Base-by-base conservation (phyloP, 1,284 basidiomycete species). In the Ustilago loliicola region DNA sequence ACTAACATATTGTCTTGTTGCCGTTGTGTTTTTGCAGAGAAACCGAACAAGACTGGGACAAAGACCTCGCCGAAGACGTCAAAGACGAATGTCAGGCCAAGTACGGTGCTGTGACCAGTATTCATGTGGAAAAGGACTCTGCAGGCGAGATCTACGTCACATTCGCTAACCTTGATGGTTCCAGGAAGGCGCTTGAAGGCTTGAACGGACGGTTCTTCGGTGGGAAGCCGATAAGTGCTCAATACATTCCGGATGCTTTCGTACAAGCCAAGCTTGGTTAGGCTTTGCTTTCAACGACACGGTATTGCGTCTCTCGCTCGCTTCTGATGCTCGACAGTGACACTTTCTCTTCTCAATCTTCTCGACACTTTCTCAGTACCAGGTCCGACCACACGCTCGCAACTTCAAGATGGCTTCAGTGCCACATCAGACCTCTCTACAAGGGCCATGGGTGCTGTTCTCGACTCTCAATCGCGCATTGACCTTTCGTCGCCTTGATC, bases 21-120 rank as follows among this genome's bases (percentile, higher is more conserved):
- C 17, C 7, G 9, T 8, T 40, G 15, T 40, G 27, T 23, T n/a
- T 15, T 25, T 54, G 23, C 62, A 74, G 74, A 87, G 97, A 99
- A 89, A 96, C 94, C 23, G 96, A 96, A 78, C 90, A 90, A 34
- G 94, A 97, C 83, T 99, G 96, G 97, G 95, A 98, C 86, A 92
- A 91, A 72, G 97, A 98, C 63, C 92, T 99, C 38, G 94, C 92
- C 59, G 95, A 98, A 34, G 96, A 99, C 84, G 94, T 99, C 85
- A 96, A 95, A 88, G 91, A 91, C 66, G 97, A 99, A 89, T 94
- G 94, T 79, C 92, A 96, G 87, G 88, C 88, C 72, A 96, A 97
- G 88, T 99, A 98, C 83, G 96, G 97, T 59, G 88, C 87, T 50
- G 94, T 99, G 36, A 89, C 91, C 55, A 91, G 92, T 38, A 94